Conservation (phyloP, 2,329 filamentous ascomycete genomes). For the Knoxdaviesia proteae region DNA sequence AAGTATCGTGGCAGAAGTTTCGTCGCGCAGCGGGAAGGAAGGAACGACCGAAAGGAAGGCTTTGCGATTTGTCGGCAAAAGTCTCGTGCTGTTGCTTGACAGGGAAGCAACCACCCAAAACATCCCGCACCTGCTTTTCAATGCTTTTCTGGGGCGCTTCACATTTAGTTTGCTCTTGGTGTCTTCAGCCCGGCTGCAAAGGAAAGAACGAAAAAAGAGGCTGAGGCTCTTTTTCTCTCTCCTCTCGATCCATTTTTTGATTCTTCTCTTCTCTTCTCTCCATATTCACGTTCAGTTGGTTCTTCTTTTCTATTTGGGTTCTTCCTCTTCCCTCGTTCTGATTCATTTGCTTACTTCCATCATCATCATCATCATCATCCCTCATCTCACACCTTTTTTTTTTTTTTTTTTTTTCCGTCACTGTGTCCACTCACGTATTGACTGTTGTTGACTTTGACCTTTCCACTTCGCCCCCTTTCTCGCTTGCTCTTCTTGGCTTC, state of each 20-base stretch:
- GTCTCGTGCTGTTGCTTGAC: too few species aligned
- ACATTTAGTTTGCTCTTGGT: too few species aligned
- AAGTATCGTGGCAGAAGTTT: too few species aligned
- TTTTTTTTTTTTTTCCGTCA: slow-evolving; percentile 20
- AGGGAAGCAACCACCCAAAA: too few species aligned
- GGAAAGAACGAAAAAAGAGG: slow-evolving; percentile 4
- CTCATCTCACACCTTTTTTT: neutral
- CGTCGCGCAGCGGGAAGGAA: too few species aligned
- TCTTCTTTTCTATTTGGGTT: neutral
- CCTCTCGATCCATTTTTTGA: neutral
- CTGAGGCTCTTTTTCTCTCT: neutral
- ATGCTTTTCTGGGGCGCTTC: too few species aligned
- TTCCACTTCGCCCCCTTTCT: neutral
- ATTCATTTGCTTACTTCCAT: neutral
- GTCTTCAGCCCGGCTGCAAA: too few species aligned
- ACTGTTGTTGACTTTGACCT: neutral
- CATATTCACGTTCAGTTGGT: neutral
- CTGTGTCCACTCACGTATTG: neutral
- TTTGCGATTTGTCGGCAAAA: too few species aligned
- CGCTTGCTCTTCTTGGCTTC: neutral
- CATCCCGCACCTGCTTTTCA: too few species aligned
- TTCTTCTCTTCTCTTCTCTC: neutral
- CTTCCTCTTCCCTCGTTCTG: neutral
- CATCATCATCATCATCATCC: neutral
- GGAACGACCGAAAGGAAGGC: too few species aligned